Evolutionary conservation across 345 rosid species (phyloP).

Genomic region (Hibiscus mutabilis): DNA sequence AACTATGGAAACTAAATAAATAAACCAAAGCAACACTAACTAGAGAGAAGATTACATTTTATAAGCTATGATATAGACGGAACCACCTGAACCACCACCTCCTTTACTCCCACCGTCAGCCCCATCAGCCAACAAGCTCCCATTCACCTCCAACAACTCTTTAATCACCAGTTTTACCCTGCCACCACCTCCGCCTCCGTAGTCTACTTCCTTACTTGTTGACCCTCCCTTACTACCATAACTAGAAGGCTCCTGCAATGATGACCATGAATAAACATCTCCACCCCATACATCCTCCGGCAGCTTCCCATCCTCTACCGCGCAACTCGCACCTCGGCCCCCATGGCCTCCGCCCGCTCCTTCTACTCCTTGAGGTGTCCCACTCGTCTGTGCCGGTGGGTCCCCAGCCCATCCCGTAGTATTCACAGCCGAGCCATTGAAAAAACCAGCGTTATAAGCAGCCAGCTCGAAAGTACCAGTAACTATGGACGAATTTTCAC

Average conservation of each 20-base stretch:
- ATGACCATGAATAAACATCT: constrained; percentile 90
- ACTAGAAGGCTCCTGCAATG: constrained; percentile 64
- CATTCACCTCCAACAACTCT: constrained; percentile 53
- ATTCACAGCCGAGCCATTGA: constrained; percentile 54
- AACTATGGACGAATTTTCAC: constrained; percentile 54
- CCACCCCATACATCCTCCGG: constrained; percentile 99
- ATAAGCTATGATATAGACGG: constrained; percentile 57
- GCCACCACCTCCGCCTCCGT: constrained; percentile 95
- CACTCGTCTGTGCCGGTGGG: constrained; percentile 93
- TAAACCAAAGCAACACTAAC: constrained; percentile 13
- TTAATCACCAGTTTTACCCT: constrained; percentile 49
- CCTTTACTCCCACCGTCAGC: constrained; percentile 65
- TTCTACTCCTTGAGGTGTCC: constrained; percentile 78
- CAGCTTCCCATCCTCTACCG: constrained; percentile 53
- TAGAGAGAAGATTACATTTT: constrained; percentile 60
- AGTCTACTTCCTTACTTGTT: constrained; percentile 79
- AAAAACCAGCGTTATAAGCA: constrained; percentile 70
- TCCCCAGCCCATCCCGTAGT: constrained; percentile 78
- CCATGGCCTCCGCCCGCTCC: constrained; percentile 99
- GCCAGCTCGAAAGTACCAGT: constrained; percentile 62
- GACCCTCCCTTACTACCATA: constrained; percentile 87
- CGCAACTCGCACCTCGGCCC: constrained; percentile 88
- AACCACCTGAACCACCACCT: constrained; percentile 98
- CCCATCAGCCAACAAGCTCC: constrained; percentile 73
- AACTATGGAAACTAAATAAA: constrained; percentile 12